phyloP scores from a whole-genome alignment of 2,329 filamentous ascomycete genomes.

The Phoma herbarum region DNA sequence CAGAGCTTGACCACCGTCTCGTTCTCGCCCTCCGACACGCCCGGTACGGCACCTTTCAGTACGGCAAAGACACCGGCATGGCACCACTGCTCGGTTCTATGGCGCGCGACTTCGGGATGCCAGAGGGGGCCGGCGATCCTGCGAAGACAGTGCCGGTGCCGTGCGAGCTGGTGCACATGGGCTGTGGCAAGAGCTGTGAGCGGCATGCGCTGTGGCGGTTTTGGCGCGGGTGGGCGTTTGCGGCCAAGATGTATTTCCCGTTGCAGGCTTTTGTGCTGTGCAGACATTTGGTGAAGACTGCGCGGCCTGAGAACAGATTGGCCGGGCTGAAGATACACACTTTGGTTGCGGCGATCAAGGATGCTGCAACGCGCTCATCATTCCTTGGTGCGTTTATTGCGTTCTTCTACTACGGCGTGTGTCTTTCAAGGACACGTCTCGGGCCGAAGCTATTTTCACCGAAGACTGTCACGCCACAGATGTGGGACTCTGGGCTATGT shows the following conservation, averaged over 20 bases:
- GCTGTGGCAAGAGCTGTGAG: conserved; percentile 76
- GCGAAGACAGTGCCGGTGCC: conserved; percentile 74
- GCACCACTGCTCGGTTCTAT: conserved; percentile 73
- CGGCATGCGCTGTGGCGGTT: conserved; percentile 75
- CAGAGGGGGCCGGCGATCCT: conserved; percentile 77
- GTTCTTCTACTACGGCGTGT: conserved; percentile 86
- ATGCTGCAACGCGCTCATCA: conserved; percentile 74
- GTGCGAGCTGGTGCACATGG: conserved; percentile 86
- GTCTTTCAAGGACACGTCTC: conserved; percentile 75
- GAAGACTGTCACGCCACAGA: conserved; percentile 61
- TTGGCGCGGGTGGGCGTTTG: conserved; percentile 73
- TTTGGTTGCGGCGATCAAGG: conserved; percentile 62
- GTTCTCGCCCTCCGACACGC: conserved; percentile 76
- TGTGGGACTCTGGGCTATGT: conserved; percentile 71
- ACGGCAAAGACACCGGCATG: conserved; percentile 77
- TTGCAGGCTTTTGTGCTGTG: conserved; percentile 64
- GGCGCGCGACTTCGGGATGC: conserved; percentile 75
- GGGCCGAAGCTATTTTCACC: conserved; percentile 73
- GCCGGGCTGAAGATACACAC: conserved; percentile 34
- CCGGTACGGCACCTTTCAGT: conserved; percentile 69
- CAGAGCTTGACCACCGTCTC: conserved; percentile 76
- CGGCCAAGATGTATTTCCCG: conserved; percentile 79
- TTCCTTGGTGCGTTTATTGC: conserved; percentile 81
- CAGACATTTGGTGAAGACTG: conserved; percentile 20
- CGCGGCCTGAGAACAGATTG: conserved; percentile 29